Percentiles rank a stretch among this genome's conserved stretches.
These are phyloP conservation scores for Leccinum pachyderme DNA, from an alignment of 1,284 basidiomycete species.

Conservation along the genomic window DNA sequence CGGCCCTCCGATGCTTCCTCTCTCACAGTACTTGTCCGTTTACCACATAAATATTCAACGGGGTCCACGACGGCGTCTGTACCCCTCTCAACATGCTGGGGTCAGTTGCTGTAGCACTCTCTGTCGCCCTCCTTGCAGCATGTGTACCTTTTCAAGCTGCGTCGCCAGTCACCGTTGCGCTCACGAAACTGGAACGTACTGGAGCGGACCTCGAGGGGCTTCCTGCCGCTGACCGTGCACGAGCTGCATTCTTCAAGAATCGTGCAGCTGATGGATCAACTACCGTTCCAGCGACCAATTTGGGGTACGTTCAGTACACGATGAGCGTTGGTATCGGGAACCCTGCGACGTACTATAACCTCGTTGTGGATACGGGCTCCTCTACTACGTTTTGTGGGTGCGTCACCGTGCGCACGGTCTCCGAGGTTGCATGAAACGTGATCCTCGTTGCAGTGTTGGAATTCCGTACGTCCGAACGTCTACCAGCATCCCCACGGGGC, in stretches of 20 bases:
- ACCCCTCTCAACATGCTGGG: neutral
- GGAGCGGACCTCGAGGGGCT: conserved; percentile 19
- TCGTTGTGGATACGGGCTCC: conserved; percentile 34
- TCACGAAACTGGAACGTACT: conserved; percentile 13
- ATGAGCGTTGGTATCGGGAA: conserved; percentile 22
- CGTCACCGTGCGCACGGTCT: conserved; percentile 1
- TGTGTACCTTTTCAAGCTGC: conserved; percentile 7
- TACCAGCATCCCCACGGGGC: conserved; percentile 25
- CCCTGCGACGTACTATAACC: conserved; percentile 22
- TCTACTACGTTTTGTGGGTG: conserved; percentile 35
- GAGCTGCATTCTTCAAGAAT: conserved; percentile 11
- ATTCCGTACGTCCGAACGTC: conserved; percentile 21
- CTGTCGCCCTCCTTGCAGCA: conserved; percentile 9
- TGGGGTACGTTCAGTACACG: conserved; percentile 8
- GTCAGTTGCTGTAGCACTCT: neutral
- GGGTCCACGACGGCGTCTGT: neutral
- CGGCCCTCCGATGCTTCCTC: neutral
- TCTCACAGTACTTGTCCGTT: neutral
- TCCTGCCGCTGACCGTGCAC: conserved; percentile 21
- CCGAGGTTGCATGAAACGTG: neutral
- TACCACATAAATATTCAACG: neutral
- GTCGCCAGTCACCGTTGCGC: conserved; percentile 5
- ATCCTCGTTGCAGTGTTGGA: neutral
- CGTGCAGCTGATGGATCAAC: neutral
- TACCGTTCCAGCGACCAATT: conserved; percentile 17